A percentile compares a stretch with the other conserved stretches of the same genome.
Conservation (phyloP, 2,329 filamentous ascomycete species). For the Hawksworthiomyces lignivorus region DNA sequence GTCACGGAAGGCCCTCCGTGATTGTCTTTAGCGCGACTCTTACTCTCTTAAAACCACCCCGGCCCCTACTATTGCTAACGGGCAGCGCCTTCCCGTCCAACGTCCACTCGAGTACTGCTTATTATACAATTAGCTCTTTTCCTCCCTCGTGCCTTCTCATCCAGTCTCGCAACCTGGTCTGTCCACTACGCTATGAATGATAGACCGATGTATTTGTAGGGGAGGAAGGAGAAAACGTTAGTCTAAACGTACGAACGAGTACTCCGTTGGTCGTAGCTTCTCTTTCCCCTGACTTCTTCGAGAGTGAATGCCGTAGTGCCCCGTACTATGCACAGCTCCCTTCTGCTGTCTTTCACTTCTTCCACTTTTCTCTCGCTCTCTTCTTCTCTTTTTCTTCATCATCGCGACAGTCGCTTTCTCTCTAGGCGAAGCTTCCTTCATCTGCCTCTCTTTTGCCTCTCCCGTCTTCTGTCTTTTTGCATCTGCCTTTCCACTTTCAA, state of each 20-base stretch:
- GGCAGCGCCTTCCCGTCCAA: conserved; percentile 12
- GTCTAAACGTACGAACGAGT: too few species aligned
- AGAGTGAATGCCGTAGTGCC: too few species aligned
- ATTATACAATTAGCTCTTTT: too few species aligned
- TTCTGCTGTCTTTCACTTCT: too few species aligned
- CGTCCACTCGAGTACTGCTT: conserved; percentile 1
- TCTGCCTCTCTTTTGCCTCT: neutral
- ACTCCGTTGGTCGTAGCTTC: neutral
- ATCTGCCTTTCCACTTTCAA: neutral
- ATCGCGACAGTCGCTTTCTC: too few species aligned
- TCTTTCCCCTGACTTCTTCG: conserved; percentile 1
- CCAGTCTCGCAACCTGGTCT: neutral
- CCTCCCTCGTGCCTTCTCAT: neutral
- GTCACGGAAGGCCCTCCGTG: neutral
- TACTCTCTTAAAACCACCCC: neutral
- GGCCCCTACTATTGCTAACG: conserved; percentile 6
- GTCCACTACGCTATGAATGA: too few species aligned
- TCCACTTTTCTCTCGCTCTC: too few species aligned
- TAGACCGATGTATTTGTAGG: too few species aligned
- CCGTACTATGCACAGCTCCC: too few species aligned
- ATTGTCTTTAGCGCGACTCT: conserved; percentile 4
- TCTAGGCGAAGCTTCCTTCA: too few species aligned
- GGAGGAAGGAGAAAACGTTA: conserved; percentile 1
- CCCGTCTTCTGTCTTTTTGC: neutral
- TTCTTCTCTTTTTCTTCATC: conserved; percentile 1